phyloP scores from a whole-genome alignment of 345 rosid genomes.

The Balakata baccata region DNA sequence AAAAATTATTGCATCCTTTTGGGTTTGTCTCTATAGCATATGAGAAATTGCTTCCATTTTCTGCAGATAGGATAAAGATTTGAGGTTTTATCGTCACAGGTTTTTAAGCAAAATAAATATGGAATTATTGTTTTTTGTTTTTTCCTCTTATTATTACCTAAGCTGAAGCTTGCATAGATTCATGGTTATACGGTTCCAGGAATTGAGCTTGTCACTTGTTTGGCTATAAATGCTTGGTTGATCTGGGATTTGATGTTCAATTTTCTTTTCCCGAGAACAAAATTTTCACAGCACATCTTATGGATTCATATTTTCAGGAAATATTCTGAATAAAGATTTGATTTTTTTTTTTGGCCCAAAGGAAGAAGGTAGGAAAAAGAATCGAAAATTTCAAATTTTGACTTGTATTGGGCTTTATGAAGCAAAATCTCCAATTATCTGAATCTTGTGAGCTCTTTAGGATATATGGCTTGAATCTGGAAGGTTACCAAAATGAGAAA shows the following conservation, averaged over 20 bases:
- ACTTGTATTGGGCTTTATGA: background rate
- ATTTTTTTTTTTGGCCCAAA: background rate
- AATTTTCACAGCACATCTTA: background rate
- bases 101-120: background rate
- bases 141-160: background rate
- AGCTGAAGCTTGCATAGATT: slow-evolving; percentile 16
- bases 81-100: background rate
- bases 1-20: slow-evolving; percentile 7
- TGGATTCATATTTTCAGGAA: background rate
- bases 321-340: background rate
- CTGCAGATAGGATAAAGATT: background rate
- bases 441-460: background rate
- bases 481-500: background rate
- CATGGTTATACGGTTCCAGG: slow-evolving; percentile 1
- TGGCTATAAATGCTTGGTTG: background rate
- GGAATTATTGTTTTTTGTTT: background rate
- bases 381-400: background rate
- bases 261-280: background rate
- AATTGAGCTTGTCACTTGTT: background rate
- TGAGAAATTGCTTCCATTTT: slow-evolving; percentile 13
- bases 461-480: background rate
- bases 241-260: slow-evolving; percentile 1
- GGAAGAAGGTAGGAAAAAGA: background rate
- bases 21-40: slow-evolving; percentile 12
- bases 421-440: background rate